Conservation (phyloP, 768 basidiomycete genomes). For the Hebeloma cylindrosporum region DNA sequence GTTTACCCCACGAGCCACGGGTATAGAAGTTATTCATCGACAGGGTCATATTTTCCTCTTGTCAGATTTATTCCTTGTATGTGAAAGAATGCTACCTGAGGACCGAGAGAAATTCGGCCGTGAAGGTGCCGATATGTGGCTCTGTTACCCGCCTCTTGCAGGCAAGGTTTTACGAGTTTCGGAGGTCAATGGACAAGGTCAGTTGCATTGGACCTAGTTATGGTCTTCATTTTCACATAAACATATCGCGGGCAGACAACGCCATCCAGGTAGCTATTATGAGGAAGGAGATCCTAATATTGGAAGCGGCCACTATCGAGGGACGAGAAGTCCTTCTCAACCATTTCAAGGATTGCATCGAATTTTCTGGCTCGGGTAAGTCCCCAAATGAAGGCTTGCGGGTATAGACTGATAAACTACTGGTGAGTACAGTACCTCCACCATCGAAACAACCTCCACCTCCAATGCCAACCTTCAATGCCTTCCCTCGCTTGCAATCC, state of each 20-base stretch:
- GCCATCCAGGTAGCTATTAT: slow-evolving; percentile 78
- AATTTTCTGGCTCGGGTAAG: slow-evolving; percentile 75
- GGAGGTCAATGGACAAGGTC: slow-evolving; percentile 62
- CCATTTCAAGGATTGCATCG: slow-evolving; percentile 82
- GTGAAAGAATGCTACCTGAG: slow-evolving; percentile 75
- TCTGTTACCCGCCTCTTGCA: slow-evolving; percentile 92
- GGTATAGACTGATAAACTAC: slow-evolving; percentile 4
- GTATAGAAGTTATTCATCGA: slow-evolving; percentile 69
- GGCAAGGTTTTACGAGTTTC: slow-evolving; percentile 85
- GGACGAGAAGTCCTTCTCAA: slow-evolving; percentile 61
- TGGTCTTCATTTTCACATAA: slow-evolving; percentile 7
- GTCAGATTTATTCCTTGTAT: slow-evolving; percentile 90
- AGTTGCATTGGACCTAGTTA: slow-evolving; percentile 20
- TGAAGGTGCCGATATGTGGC: slow-evolving; percentile 81
- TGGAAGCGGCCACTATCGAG: slow-evolving; percentile 60
- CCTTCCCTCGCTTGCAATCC: slow-evolving; percentile 26
- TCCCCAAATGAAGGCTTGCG: slow-evolving; percentile 13
- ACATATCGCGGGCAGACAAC: slow-evolving; percentile 51
- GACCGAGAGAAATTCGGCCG: slow-evolving; percentile 52
- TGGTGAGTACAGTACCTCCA: slow-evolving; percentile 45
- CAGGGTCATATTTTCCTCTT: slow-evolving; percentile 86
- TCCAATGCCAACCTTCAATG: slow-evolving; percentile 54
- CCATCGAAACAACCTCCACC: slow-evolving; percentile 66
- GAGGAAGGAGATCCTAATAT: slow-evolving; percentile 78
- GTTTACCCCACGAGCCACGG: slow-evolving; percentile 76